These are phyloP conservation scores for Flueggea neowawraea DNA, from an alignment of 441 rosid genomes.

Conservation along the genomic window DNA sequence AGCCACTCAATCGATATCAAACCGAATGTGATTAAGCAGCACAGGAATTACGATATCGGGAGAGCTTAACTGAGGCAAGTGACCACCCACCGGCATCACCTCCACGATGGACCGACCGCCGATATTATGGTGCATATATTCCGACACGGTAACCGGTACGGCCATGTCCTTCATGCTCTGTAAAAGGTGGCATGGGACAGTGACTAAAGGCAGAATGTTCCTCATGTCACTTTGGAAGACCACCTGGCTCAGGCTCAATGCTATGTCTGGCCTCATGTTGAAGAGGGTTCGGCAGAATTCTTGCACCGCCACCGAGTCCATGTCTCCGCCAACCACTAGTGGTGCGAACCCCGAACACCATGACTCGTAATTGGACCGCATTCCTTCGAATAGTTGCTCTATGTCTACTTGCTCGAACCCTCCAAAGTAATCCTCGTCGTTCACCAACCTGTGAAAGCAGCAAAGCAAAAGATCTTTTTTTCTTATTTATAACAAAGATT, in stretches of 20 bases:
- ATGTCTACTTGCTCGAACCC: constrained; percentile 66
- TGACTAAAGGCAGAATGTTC: constrained; percentile 36
- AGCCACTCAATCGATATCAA: constrained; percentile 18
- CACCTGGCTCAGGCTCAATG: constrained; percentile 47
- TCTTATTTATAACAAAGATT: too few species aligned
- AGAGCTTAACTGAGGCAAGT: constrained; percentile 77
- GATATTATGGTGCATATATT: constrained; percentile 55
- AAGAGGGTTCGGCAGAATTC: constrained; percentile 73
- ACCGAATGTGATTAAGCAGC: constrained; percentile 55
- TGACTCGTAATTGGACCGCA: constrained; percentile 58
- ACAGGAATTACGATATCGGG: constrained; percentile 62
- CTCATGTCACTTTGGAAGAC: constrained; percentile 62
- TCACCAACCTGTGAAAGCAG: constrained; percentile 2
- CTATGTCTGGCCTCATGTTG: constrained; percentile 87
- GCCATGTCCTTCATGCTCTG: constrained; percentile 63
- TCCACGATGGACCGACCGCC: constrained; percentile 63
- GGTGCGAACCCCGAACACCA: constrained; percentile 81
- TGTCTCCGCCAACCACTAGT: constrained; percentile 59
- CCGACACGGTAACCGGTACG: constrained; percentile 53
- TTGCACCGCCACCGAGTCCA: constrained; percentile 65
- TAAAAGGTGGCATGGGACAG: constrained; percentile 64
- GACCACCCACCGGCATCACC: constrained; percentile 59
- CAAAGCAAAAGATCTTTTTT: neutral
- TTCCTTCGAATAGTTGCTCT: constrained; percentile 66
- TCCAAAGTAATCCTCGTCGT: constrained; percentile 59